These are phyloP conservation scores for Gaeumannomyces tritici DNA, from an alignment of 2,329 filamentous ascomycete genomes.

Conservation along the genomic window DNA sequence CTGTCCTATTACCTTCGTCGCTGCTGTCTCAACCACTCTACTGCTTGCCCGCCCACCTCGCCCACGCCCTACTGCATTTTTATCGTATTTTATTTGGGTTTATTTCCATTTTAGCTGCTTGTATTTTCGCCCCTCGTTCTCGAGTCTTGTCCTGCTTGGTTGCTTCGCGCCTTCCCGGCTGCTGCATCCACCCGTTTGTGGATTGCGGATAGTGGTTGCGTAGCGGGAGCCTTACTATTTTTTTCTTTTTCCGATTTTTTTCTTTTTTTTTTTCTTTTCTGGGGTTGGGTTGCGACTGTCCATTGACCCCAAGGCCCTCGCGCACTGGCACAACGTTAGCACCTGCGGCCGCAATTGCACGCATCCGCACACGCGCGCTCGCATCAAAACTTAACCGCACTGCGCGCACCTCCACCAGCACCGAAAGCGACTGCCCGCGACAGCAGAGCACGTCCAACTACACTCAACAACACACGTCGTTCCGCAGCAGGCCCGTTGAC, in stretches of 20 bases:
- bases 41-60: background rate
- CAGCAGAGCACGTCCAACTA: slow-evolving; percentile 33
- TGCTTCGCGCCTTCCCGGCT: background rate
- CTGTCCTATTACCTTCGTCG: background rate
- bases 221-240: background rate
- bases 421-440: slow-evolving; percentile 5
- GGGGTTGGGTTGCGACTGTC: background rate
- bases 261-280: background rate
- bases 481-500: slow-evolving; percentile 34
- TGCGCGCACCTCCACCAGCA: slow-evolving; percentile 12
- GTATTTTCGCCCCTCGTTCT: background rate
- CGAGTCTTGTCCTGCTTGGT: background rate
- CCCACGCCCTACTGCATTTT: background rate
- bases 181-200: background rate
- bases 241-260: background rate
- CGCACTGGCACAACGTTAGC: background rate
- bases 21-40: background rate
- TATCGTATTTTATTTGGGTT: background rate
- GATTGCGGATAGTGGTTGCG: background rate
- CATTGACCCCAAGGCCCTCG: background rate
- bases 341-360: background rate
- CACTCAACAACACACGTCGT: slow-evolving; percentile 52
- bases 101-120: background rate
- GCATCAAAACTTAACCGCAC: background rate
- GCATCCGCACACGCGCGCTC: background rate